Conservation (phyloP, 164 flowering plant species). For the Litsea cubeba region DNA sequence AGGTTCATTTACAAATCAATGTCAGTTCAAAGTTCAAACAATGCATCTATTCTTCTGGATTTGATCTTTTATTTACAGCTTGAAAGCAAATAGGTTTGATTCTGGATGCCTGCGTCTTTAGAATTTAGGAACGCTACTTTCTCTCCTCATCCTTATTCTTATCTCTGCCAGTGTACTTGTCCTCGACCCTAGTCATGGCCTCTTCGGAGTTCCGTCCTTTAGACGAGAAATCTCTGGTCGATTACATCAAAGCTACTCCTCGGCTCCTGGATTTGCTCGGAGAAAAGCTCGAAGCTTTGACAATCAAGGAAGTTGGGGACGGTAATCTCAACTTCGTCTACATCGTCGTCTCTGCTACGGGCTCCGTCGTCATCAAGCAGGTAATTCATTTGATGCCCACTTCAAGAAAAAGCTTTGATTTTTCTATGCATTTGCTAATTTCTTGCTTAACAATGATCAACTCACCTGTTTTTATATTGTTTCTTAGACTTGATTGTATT, state of each 20-base stretch:
- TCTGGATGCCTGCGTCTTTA: no score
- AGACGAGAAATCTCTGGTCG: conserved; percentile 61
- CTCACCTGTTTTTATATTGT: no score
- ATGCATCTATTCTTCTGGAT: no score
- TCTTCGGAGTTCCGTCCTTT: conserved; percentile 53
- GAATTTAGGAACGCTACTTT: no score
- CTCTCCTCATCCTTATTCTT: not conserved
- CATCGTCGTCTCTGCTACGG: conserved; percentile 39
- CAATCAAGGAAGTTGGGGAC: conserved; percentile 88
- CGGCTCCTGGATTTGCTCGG: conserved; percentile 55
- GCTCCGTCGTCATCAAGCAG: conserved; percentile 62
- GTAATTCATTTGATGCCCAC: conserved; percentile 15
- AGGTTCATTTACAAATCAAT: no score
- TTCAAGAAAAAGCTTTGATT: no score
- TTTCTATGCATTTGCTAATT: no score
- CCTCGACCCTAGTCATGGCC: conserved; percentile 23
- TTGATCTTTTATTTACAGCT: no score
- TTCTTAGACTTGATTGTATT: no score
- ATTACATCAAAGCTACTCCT: conserved; percentile 71
- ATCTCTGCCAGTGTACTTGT: not conserved
- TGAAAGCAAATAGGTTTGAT: no score
- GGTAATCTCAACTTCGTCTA: conserved; percentile 76
- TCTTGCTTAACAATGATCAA: no score
- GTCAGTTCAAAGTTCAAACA: no score
- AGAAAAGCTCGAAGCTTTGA: conserved; percentile 36